phyloP scores from a whole-genome alignment of 495 filamentous ascomycete genomes.

The Talaromyces nanjingensis region DNA sequence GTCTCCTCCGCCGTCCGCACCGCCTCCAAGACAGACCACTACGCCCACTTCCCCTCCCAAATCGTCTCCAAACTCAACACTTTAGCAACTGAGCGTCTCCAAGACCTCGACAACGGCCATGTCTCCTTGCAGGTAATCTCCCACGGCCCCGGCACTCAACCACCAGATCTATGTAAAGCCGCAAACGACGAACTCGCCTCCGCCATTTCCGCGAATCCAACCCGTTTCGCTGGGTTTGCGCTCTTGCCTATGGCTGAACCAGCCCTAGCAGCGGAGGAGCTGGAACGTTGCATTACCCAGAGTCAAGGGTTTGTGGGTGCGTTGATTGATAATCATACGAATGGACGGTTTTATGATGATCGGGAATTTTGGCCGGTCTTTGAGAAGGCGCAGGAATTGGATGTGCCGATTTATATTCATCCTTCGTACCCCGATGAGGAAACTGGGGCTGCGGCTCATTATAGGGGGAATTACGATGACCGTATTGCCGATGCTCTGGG shows the following conservation, averaged over 20 bases:
- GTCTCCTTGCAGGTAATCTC: constrained; percentile 52
- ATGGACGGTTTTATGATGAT: constrained; percentile 42
- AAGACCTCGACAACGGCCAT: constrained; percentile 43
- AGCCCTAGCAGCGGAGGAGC: constrained; percentile 36
- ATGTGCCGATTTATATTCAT: constrained; percentile 55
- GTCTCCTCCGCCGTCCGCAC: constrained; percentile 29
- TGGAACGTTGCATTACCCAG: constrained; percentile 37
- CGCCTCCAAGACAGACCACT: constrained; percentile 10
- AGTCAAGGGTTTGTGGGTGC: constrained; percentile 46
- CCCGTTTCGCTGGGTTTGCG: constrained; percentile 49
- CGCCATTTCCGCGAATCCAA: constrained; percentile 34
- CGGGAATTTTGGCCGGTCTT: constrained; percentile 39
- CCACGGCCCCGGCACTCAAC: constrained; percentile 35
- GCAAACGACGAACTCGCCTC: constrained; percentile 49
- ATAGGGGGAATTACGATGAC: constrained; percentile 26
- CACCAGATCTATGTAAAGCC: constrained; percentile 25
- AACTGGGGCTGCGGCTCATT: constrained; percentile 18
- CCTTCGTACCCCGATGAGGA: constrained; percentile 35
- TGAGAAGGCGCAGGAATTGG: constrained; percentile 38
- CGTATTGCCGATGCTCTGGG: constrained; percentile 27
- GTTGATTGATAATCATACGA: constrained; percentile 46
- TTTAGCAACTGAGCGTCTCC: constrained; percentile 35
- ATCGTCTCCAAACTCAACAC: constrained; percentile 27
- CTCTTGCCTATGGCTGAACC: constrained; percentile 43
- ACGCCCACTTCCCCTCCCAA: constrained; percentile 16